Percentiles rank a stretch among this genome's conserved stretches.
Evolutionary conservation across 2,329 filamentous ascomycete species (phyloP).

Genomic region (Phoma sp.): DNA sequence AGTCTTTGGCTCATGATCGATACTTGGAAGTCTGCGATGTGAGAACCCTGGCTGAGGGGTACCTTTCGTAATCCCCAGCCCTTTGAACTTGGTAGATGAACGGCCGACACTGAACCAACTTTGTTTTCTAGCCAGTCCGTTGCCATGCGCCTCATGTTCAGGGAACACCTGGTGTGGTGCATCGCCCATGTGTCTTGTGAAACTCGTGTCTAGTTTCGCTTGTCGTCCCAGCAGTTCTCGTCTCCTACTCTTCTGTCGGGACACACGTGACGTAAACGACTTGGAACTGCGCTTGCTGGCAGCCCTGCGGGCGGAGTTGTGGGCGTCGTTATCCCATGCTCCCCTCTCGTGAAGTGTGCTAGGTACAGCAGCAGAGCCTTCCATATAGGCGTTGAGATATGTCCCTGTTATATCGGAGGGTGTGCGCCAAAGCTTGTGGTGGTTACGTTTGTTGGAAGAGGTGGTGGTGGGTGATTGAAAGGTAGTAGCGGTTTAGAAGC

Average conservation of each 20-base stretch:
- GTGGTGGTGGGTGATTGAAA: not conserved
- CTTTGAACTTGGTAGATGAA: slow-evolving; percentile 40
- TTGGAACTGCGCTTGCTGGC: slow-evolving; percentile 43
- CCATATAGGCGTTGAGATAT: slow-evolving; percentile 35
- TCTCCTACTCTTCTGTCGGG: slow-evolving; percentile 62
- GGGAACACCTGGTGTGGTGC: slow-evolving; percentile 57
- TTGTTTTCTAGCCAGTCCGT: slow-evolving; percentile 33
- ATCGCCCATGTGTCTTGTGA: slow-evolving; percentile 58
- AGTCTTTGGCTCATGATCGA: slow-evolving; percentile 36
- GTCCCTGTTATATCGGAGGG: slow-evolving; percentile 25
- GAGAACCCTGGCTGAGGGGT: slow-evolving; percentile 38
- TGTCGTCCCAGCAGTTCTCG: slow-evolving; percentile 67
- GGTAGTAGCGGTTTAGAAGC: not conserved
- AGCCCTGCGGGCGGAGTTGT: slow-evolving; percentile 36
- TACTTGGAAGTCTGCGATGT: slow-evolving; percentile 23
- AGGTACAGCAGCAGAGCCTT: slow-evolving; percentile 27
- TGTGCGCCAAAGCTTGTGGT: not conserved
- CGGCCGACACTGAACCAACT: slow-evolving; percentile 42
- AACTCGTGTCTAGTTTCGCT: slow-evolving; percentile 71
- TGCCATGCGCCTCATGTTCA: slow-evolving; percentile 35
- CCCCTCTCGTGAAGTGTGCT: slow-evolving; percentile 23
- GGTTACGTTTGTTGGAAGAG: not conserved
- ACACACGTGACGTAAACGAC: slow-evolving; percentile 46
- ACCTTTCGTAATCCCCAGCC: slow-evolving; percentile 46
- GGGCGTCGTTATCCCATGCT: slow-evolving; percentile 36